These are phyloP conservation scores for Eucommia ulmoides DNA, from an alignment of 257 asterid species.

Conservation along the genomic window DNA sequence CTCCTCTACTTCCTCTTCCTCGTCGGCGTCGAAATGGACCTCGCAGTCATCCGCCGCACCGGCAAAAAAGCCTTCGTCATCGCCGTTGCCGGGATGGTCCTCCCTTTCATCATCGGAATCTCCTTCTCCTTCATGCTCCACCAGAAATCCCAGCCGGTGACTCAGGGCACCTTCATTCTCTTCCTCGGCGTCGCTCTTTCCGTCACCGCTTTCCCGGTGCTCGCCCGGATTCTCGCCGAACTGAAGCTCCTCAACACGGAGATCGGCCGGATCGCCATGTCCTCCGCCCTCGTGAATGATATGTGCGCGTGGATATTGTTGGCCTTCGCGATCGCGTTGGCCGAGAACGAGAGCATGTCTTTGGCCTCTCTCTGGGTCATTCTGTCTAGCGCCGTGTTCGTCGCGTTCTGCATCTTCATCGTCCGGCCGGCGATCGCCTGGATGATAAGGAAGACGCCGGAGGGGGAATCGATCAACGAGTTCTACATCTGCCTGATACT, in stretches of 20 bases:
- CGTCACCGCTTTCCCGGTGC: slow-evolving; percentile 85
- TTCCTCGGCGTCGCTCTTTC: slow-evolving; percentile 85
- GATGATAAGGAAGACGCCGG: slow-evolving; percentile 48
- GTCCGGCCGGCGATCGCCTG: slow-evolving; percentile 41
- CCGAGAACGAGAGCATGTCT: slow-evolving; percentile 53
- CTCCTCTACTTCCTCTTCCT: slow-evolving; percentile 83
- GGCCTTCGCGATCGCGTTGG: slow-evolving; percentile 74
- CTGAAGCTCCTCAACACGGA: slow-evolving; percentile 87
- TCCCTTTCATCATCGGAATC: slow-evolving; percentile 64
- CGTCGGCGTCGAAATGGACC: slow-evolving; percentile 93
- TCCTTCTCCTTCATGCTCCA: slow-evolving; percentile 53
- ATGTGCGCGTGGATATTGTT: slow-evolving; percentile 82
- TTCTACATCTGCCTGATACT: slow-evolving; percentile 60
- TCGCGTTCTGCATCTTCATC: slow-evolving; percentile 36
- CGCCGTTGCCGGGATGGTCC: slow-evolving; percentile 63
- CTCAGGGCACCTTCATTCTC: slow-evolving; percentile 63
- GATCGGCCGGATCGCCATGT: slow-evolving; percentile 76
- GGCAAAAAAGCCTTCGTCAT: slow-evolving; percentile 52
- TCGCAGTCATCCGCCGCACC: slow-evolving; percentile 54
- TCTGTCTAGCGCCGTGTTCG: slow-evolving; percentile 49
- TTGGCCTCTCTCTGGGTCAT: slow-evolving; percentile 72
- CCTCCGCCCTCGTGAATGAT: slow-evolving; percentile 79
- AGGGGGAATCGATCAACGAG: slow-evolving; percentile 67
- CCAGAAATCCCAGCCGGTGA: slow-evolving; percentile 27
- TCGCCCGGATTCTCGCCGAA: slow-evolving; percentile 84